Percentiles rank a stretch among this genome's conserved stretches.
These are phyloP conservation scores for Nicotiana otophora DNA, from an alignment of 257 asterid genomes.

Conservation along the genomic window DNA sequence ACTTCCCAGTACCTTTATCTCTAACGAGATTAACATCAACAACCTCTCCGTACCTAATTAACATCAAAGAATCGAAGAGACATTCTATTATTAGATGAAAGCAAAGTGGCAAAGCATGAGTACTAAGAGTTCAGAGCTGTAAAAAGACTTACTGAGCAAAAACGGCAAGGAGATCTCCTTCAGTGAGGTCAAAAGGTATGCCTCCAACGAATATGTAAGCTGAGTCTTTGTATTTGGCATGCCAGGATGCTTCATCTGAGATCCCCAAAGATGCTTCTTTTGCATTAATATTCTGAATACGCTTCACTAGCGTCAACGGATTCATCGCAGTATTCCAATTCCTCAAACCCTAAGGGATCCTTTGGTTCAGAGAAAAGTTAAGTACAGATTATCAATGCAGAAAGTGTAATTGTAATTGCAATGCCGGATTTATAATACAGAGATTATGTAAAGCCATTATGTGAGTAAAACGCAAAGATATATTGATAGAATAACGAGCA, in stretches of 20 bases:
- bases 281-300: slow-evolving; percentile 72
- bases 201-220: slow-evolving; percentile 92
- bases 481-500: too few relatives aligned
- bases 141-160: slow-evolving; percentile 65
- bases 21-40: slow-evolving; percentile 84
- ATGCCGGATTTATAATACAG: too few relatives aligned
- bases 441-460: too few relatives aligned
- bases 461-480: too few relatives aligned
- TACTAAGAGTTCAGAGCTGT: background rate
- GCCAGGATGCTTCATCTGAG: slow-evolving; percentile 94
- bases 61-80: background rate
- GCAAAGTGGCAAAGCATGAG: background rate
- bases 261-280: slow-evolving; percentile 79
- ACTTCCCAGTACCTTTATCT: slow-evolving; percentile 92
- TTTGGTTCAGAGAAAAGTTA: background rate
- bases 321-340: slow-evolving; percentile 40
- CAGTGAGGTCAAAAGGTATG: slow-evolving; percentile 82
- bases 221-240: slow-evolving; percentile 83
- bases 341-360: background rate
- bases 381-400: too few relatives aligned
- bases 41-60: slow-evolving; percentile 79
- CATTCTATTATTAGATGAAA: background rate
- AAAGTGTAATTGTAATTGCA: too few relatives aligned
- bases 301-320: slow-evolving; percentile 89
- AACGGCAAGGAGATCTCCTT: slow-evolving; percentile 93